Base-by-base conservation (phyloP, 345 rosid species). In the Pistacia vera region DNA sequence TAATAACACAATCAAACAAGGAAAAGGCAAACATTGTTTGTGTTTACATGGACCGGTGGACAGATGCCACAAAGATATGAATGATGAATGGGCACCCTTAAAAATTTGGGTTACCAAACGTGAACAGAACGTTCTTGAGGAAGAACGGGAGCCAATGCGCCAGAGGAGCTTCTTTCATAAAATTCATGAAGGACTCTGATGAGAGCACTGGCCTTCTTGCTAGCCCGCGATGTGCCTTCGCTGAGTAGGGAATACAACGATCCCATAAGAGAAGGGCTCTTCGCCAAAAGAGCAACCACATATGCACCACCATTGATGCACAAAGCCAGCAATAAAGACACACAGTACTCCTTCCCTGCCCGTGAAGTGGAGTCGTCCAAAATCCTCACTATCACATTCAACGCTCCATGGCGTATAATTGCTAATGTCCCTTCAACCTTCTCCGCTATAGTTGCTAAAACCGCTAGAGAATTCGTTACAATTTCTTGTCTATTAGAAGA, bases 201-300 rank as follows among this genome's bases (percentile, higher is more conserved):
- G 33, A 93, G 89, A 52, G 91, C 78, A 71, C 89, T 77, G 18
- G 95, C 92, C 72, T 91, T 93, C 87, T 83, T 95, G 88, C 94
- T 84, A 57, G 89, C 86, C 52, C 90, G 85, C 70, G 90, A 74
- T 2, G 90, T 86, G 76, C 98, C 97, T 79, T 90, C 89, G 51
- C 85, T 78, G 63, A 90, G 82, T 76, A 63, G 78, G 79, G 94
- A 87, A 83, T 93, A 93, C 68, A 93, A 85, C 2, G 94, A 85
- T 65, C 77, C 85, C 92, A 89, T 91, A 1, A 93, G 80, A 44
- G 92, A 79, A 75, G 88, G 83, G 77, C 76, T 83, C 81, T 87
- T 88, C 52, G 74, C 88, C 75, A 91, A 72, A 18, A 62, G 64
- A 51, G 81, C 83, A 13, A 92, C 86, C 76, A 83, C 95, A 79